Evolutionary conservation across 148 eudicot species (phyloP).

Genomic region (Mesembryanthemum crystallinum): DNA sequence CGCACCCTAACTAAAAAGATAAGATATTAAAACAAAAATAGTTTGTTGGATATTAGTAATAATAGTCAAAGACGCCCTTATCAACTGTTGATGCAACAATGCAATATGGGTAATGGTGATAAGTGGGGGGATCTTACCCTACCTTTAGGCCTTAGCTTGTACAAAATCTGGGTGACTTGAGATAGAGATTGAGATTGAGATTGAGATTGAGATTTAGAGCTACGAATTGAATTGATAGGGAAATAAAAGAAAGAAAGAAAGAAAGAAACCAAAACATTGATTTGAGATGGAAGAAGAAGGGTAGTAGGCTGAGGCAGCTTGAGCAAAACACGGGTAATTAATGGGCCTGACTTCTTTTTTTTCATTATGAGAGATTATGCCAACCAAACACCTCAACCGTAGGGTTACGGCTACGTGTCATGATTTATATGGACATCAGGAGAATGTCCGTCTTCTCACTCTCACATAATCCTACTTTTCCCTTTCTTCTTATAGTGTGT

Average conservation of each 20-base stretch:
- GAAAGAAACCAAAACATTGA: too few species aligned
- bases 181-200: neutral
- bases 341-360: constrained; percentile 7
- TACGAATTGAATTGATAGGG: neutral
- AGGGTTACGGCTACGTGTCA: constrained; percentile 16
- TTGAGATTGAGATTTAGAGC: too few species aligned
- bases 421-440: neutral
- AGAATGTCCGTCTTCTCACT: constrained; percentile 20
- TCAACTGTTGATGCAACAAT: too few species aligned
- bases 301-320: neutral
- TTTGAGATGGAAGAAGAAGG: neutral
- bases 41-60: too few species aligned
- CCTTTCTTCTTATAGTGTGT: neutral
- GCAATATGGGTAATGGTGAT: neutral
- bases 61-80: too few species aligned
- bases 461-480: neutral
- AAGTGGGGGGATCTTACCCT: neutral
- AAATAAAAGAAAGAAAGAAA: too few species aligned
- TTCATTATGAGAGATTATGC: constrained; percentile 13
- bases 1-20: too few species aligned
- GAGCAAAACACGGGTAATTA: constrained; percentile 20
- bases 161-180: neutral
- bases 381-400: too few species aligned
- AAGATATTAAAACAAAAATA: too few species aligned
- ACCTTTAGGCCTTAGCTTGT: too few species aligned